A percentile compares a stretch with the other conserved stretches of the same genome.
Evolutionary conservation across 2,329 filamentous ascomycete species (phyloP).

Genomic region (Zymoseptoria passerinii): DNA sequence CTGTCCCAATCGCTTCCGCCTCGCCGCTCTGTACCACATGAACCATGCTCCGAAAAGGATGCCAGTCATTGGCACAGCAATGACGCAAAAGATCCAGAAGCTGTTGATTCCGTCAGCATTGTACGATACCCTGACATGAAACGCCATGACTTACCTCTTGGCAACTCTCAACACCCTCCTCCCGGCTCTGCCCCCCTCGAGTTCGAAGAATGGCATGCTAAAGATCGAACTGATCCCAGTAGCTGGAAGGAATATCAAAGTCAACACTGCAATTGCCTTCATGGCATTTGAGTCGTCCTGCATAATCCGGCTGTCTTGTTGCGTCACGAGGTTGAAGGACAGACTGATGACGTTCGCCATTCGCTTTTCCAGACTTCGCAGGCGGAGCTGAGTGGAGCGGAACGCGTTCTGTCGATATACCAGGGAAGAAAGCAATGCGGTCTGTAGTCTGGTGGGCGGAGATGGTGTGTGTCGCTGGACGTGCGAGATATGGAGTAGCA

Average conservation of each 20-base stretch:
- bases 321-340: constrained; percentile 34
- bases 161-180: constrained; percentile 2
- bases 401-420: constrained; percentile 28
- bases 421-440: constrained; percentile 8
- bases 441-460: constrained; percentile 2
- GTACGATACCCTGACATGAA: background rate
- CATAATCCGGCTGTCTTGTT: constrained; percentile 31
- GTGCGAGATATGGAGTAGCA: constrained; percentile 15
- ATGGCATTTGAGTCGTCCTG: constrained; percentile 32
- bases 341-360: constrained; percentile 34
- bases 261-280: constrained; percentile 34
- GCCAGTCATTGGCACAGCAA: constrained; percentile 6
- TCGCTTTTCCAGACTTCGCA: constrained; percentile 30
- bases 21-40: constrained; percentile 3
- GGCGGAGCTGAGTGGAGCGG: constrained; percentile 29
- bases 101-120: background rate
- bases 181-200: background rate
- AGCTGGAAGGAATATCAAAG: constrained; percentile 29
- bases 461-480: constrained; percentile 8
- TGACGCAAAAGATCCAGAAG: constrained; percentile 15
- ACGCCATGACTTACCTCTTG: background rate
- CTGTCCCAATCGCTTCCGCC: background rate
- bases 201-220: constrained; percentile 10
- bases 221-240: constrained; percentile 10
- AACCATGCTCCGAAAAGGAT: constrained; percentile 5